Percentiles rank a stretch among this genome's conserved stretches.
These are phyloP conservation scores for Alternaria consortialis DNA, from an alignment of 2,329 filamentous ascomycete species.

Conservation along the genomic window DNA sequence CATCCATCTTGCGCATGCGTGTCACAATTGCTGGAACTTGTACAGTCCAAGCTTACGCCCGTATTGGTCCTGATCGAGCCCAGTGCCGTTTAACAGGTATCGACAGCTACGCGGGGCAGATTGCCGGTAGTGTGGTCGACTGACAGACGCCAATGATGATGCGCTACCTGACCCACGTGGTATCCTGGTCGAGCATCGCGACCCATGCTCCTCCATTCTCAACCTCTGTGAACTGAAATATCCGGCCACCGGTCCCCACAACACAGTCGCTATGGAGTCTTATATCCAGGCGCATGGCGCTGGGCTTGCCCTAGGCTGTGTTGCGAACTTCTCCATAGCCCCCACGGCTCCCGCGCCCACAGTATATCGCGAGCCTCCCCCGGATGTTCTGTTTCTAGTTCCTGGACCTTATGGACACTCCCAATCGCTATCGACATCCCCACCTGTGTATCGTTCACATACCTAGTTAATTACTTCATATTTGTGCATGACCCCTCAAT, in stretches of 20 bases:
- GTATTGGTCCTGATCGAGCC: neutral
- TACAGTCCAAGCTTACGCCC: slow-evolving; percentile 7
- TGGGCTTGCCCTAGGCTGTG: slow-evolving; percentile 25
- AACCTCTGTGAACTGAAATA: slow-evolving; percentile 25
- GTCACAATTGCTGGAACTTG: slow-evolving; percentile 22
- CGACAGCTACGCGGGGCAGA: slow-evolving; percentile 21
- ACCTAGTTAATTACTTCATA: slow-evolving; percentile 1
- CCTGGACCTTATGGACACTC: slow-evolving; percentile 5
- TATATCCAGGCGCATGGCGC: slow-evolving; percentile 34
- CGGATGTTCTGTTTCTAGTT: slow-evolving; percentile 14
- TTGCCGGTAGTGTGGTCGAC: slow-evolving; percentile 8
- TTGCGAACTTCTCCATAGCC: slow-evolving; percentile 23
- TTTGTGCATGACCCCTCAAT: slow-evolving; percentile 19
- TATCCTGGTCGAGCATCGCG: slow-evolving; percentile 20
- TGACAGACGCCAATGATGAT: slow-evolving; percentile 32
- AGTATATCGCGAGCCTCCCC: slow-evolving; percentile 35
- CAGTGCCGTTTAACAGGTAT: slow-evolving; percentile 16
- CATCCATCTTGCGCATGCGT: slow-evolving; percentile 23
- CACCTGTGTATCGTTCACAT: neutral
- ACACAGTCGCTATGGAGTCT: slow-evolving; percentile 19
- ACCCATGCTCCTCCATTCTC: slow-evolving; percentile 16
- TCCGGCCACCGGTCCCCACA: slow-evolving; percentile 25
- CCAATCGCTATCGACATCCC: neutral
- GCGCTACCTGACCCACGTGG: slow-evolving; percentile 36
- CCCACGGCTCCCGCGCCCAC: slow-evolving; percentile 30